These are phyloP conservation scores for Clonostachys solani DNA, from an alignment of 2,329 filamentous ascomycete species.

Conservation along the genomic window DNA sequence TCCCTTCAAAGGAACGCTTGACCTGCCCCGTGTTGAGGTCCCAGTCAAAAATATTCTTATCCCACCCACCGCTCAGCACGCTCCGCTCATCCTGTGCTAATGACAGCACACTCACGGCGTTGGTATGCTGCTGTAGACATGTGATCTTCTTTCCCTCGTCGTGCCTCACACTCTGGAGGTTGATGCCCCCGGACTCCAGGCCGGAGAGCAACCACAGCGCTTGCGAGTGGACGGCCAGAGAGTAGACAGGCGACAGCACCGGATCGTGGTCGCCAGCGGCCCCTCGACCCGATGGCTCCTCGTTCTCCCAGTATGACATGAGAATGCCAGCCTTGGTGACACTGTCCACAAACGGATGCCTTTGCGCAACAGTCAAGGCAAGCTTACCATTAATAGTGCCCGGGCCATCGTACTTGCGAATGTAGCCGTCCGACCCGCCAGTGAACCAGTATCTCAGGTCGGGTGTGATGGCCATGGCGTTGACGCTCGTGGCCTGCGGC, in stretches of 20 bases:
- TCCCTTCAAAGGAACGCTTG: constrained; percentile 71
- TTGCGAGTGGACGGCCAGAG: constrained; percentile 83
- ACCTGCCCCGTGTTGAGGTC: constrained; percentile 83
- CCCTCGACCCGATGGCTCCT: constrained; percentile 57
- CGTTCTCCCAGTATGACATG: constrained; percentile 98
- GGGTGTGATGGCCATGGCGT: constrained; percentile 84
- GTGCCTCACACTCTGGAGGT: constrained; percentile 87
- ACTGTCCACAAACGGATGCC: constrained; percentile 95
- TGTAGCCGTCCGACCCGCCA: constrained; percentile 90
- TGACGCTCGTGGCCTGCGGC: constrained; percentile 92
- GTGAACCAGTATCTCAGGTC: constrained; percentile 95
- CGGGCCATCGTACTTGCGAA: constrained; percentile 93
- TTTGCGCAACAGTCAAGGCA: constrained; percentile 88
- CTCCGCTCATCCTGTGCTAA: constrained; percentile 82
- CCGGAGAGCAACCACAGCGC: constrained; percentile 90
- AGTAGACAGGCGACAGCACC: constrained; percentile 85
- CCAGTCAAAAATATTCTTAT: constrained; percentile 93
- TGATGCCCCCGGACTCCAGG: constrained; percentile 86
- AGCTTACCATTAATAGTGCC: constrained; percentile 94
- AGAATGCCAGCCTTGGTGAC: constrained; percentile 93
- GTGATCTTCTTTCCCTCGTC: constrained; percentile 90
- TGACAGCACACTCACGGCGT: constrained; percentile 83
- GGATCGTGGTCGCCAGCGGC: constrained; percentile 49
- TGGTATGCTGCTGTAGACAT: constrained; percentile 77
- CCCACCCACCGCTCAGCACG: constrained; percentile 91